Base-by-base conservation (phyloP, 2,329 filamentous ascomycete species). In the Diaporthe citri region DNA sequence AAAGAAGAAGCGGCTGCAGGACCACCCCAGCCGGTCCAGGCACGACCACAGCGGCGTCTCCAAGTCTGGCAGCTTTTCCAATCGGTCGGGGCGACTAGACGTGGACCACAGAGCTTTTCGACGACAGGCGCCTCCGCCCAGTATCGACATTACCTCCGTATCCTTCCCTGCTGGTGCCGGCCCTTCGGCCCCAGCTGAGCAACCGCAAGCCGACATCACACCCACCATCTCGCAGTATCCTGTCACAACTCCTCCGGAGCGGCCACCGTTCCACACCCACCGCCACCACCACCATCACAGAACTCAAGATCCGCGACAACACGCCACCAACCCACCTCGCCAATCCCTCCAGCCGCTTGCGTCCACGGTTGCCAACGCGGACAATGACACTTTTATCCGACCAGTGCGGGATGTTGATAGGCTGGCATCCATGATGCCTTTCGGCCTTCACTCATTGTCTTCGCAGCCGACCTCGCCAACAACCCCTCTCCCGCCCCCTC, bases 401-500 rank as follows among this genome's bases (percentile, higher is more conserved):
- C 94, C 94, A 10, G 93, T 96, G 48, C 93, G 95, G 78, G 94
- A 97, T 81, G 88, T 91, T 59, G 95, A 98, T 82, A 92, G 95
- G 75, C 89, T 97, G 75, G 94, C 93, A 62, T 97, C 94, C 71
- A 97, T 97, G 92, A 88, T 93, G 59, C 90, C 93, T 9, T 90
- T 93, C 55, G 87, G 93, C 72, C 90, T 93, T 77, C 88, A 90
- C 15, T 93, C 93, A 71, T 85, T 95, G 72, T 90, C 90, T 56
- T 98, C 96, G n/a, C 96, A 97, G 82, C 97, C 97, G 12, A 94
- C 96, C 74, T 98, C 95, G 17, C 95, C 95, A 1, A 97, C 95
- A 9, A 97, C 95, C 0, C 95, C 95, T 20, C 88, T 94, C 59
- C 93, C 93, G 62, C 91, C 93, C 1, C 87, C 92, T 36, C 92